Base-by-base conservation (phyloP, 1,284 basidiomycete genomes). In the Rhizoctonia solani region DNA sequence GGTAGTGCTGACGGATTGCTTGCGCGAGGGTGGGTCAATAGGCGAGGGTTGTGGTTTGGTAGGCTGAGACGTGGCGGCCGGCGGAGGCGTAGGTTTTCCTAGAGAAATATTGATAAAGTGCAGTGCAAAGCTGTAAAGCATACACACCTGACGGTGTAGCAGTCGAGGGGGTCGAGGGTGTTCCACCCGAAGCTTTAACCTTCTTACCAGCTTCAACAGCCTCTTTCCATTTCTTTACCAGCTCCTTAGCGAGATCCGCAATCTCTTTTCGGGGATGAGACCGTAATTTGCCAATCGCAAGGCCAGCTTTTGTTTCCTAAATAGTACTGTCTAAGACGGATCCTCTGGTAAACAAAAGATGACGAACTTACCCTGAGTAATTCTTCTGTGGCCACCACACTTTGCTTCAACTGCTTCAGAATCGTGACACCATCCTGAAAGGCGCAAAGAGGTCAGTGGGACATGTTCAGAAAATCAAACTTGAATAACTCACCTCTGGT, bases 201-300 rank as follows among this genome's bases (percentile, higher is more conserved):
- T 92, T 93, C 66, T 90, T 78, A 70, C 72, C 88, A 73, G 85
- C 86, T 72, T 93, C 92, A 30, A 95, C 92, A 66, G 87, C 88
- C 50, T 81, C 85, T 79, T 95, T 94, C 93, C 93, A 95, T 75
- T 89, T 88, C 78, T 89, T 92, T 52, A 98, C 95, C 37, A 98
- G 83, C 72, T 95, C 93, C 77, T 98, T 98, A 13, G 96, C 93
- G 2, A 93, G 80, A 67, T 92, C 88, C 1, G 92, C 77, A 2
- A 98, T 86, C 21, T 85, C 83, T 73, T 90, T 89, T 19, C 86
- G 82, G 0, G 84, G 77, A 75, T 94, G 86, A 30, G 84, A 83
- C 50, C 95, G 86, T 27, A 98, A 81, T 79, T 97, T 98, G 55
- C 94, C 95, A 1, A 98, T 92, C 0, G 93, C 92, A 11, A 97